Evolutionary conservation across 768 basidiomycete genomes (phyloP).

Genomic region (Omphalotus guepiniiformis): DNA sequence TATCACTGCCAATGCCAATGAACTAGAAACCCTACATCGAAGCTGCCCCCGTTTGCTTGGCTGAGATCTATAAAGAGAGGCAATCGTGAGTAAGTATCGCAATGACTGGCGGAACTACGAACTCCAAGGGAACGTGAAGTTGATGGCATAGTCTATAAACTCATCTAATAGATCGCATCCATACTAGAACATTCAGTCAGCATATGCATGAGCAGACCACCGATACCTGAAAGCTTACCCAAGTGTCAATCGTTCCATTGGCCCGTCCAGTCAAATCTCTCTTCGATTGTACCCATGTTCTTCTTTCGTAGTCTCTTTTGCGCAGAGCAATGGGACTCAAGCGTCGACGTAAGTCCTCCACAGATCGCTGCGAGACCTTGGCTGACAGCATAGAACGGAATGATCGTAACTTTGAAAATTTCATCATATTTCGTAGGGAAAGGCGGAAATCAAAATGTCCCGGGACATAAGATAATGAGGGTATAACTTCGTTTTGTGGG

Average conservation of each 20-base stretch:
- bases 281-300: conserved; percentile 21
- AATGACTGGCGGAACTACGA: conserved; percentile 5
- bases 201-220: background rate
- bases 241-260: conserved; percentile 45
- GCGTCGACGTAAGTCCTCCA: conserved; percentile 1
- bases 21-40: background rate
- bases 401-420: conserved; percentile 1
- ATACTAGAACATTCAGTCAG: conserved; percentile 33
- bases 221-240: conserved; percentile 31
- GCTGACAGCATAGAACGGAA: conserved; percentile 4
- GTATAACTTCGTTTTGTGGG: conserved; percentile 37
- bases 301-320: conserved; percentile 11
- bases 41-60: background rate
- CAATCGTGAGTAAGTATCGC: background rate
- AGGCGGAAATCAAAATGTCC: background rate
- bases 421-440: background rate
- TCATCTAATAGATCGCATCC: conserved; percentile 63
- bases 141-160: conserved; percentile 67
- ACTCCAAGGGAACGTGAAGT: conserved; percentile 65
- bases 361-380: conserved; percentile 1
- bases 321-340: background rate
- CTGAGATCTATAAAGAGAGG: background rate
- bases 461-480: conserved; percentile 13
- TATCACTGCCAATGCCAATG: background rate
- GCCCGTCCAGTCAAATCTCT: conserved; percentile 27